These are phyloP conservation scores for Phytopythium sindhum DNA, from an alignment of 352 stramenopile genomes.

Conservation along the genomic window DNA sequence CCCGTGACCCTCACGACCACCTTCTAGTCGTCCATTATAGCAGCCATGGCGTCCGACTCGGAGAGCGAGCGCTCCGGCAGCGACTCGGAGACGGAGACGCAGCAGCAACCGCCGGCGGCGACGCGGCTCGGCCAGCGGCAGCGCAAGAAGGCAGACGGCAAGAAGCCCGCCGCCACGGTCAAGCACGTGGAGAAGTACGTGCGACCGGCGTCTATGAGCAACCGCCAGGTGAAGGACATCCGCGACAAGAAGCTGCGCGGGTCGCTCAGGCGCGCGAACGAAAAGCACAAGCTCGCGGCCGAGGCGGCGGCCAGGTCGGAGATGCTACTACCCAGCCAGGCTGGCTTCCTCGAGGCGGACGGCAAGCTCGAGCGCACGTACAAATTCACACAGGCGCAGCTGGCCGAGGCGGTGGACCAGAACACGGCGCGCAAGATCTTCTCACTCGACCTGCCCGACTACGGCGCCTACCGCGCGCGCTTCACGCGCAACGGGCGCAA, in stretches of 20 bases:
- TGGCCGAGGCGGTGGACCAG: conserved; percentile 86
- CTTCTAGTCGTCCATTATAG: neutral
- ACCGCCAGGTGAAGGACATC: conserved; percentile 63
- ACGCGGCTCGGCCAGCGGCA: conserved; percentile 51
- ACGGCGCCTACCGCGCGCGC: conserved; percentile 91
- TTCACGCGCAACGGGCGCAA: conserved; percentile 97
- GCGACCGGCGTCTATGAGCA: conserved; percentile 48
- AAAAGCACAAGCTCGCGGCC: conserved; percentile 84
- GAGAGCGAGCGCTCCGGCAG: conserved; percentile 28
- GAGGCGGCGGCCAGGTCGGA: conserved; percentile 87
- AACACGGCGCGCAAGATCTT: conserved; percentile 96
- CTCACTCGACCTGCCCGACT: conserved; percentile 90
- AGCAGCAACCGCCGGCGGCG: conserved; percentile 54
- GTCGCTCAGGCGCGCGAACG: conserved; percentile 56
- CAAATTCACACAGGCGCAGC: conserved; percentile 92
- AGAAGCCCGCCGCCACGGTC: conserved; percentile 19
- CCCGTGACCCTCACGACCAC: neutral
- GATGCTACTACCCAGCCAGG: conserved; percentile 86
- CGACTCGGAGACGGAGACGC: conserved; percentile 60
- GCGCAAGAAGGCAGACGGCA: conserved; percentile 4
- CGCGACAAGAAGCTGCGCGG: conserved; percentile 89
- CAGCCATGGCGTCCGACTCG: conserved; percentile 31
- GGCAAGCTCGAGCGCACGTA: conserved; percentile 94
- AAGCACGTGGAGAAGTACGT: conserved; percentile 80
- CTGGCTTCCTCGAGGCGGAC: conserved; percentile 91